Evolutionary conservation across 306 rosid species (phyloP).

Genomic region (Delonix regia): DNA sequence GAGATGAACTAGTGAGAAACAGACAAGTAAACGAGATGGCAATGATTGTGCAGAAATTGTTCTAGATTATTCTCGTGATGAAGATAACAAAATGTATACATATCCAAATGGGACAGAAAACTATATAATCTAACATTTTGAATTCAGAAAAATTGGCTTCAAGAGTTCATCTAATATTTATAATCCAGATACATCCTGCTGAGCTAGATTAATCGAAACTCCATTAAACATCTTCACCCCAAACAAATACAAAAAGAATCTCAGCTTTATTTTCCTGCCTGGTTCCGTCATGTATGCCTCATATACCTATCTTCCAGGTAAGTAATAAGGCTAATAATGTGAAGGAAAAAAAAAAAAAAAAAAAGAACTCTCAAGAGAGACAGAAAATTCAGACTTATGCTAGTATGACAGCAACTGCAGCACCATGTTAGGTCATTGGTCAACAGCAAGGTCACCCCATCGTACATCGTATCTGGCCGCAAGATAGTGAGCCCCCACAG

Average conservation of each 20-base stretch:
- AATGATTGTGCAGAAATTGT: too few species aligned
- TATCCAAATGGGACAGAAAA: not conserved
- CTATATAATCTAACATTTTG: not conserved
- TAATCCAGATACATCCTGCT: not conserved
- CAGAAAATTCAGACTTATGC: conserved; percentile 29
- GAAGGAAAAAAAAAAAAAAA: too few species aligned
- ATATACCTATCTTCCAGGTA: conserved; percentile 18
- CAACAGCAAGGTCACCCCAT: conserved; percentile 81
- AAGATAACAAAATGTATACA: too few species aligned
- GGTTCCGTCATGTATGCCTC: conserved; percentile 37
- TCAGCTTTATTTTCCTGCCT: conserved; percentile 35
- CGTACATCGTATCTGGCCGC: conserved; percentile 80
- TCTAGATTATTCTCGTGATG: too few species aligned
- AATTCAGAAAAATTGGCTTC: not conserved
- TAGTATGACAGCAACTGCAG: conserved; percentile 22
- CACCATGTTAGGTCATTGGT: conserved; percentile 40
- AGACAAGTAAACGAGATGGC: too few species aligned
- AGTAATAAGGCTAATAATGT: conserved; percentile 26
- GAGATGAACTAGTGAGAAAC: too few species aligned
- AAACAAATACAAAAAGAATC: not conserved
- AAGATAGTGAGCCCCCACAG: conserved; percentile 90
- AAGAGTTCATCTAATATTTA: not conserved
- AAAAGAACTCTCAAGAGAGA: conserved; percentile 15
- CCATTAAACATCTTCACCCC: conserved; percentile 2
- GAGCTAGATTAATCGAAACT: conserved; percentile 9